These are phyloP conservation scores for Rhizophora apiculata DNA, from an alignment of 345 rosid species.

Conservation along the genomic window DNA sequence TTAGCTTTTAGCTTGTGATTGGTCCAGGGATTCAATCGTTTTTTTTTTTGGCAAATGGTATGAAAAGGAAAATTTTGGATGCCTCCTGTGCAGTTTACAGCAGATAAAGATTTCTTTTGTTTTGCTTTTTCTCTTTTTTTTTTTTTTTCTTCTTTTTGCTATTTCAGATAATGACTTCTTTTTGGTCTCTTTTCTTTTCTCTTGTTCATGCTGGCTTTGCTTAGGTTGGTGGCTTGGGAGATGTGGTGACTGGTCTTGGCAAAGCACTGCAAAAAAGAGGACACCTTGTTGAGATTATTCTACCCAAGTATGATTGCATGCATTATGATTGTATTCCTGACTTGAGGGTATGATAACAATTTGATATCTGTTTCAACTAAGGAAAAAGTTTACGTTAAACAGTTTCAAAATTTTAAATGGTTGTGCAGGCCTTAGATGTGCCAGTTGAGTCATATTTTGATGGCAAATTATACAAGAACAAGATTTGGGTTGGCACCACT, in stretches of 20 bases:
- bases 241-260: slow-evolving; percentile 90
- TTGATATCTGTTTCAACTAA: slow-evolving; percentile 9
- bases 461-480: slow-evolving; percentile 75
- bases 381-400: neutral
- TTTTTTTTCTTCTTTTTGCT: no score
- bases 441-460: slow-evolving; percentile 83
- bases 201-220: neutral
- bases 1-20: neutral
- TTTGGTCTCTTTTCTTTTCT: neutral
- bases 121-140: no score
- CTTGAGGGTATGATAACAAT: slow-evolving; percentile 56
- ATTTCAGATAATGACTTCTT: neutral
- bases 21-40: neutral
- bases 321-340: slow-evolving; percentile 63
- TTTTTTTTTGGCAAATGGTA: neutral
- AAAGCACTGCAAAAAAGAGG: slow-evolving; percentile 94
- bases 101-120: no score
- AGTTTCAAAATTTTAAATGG: slow-evolving; percentile 17
- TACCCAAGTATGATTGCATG: slow-evolving; percentile 98
- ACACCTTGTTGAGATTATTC: slow-evolving; percentile 83
- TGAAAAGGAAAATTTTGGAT: no score
- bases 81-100: no score
- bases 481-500: slow-evolving; percentile 85
- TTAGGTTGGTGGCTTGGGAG: slow-evolving; percentile 98
- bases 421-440: slow-evolving; percentile 73